These are phyloP conservation scores for Ophiocordyceps unilateralis DNA, from an alignment of 2,329 filamentous ascomycete species.

Conservation along the genomic window DNA sequence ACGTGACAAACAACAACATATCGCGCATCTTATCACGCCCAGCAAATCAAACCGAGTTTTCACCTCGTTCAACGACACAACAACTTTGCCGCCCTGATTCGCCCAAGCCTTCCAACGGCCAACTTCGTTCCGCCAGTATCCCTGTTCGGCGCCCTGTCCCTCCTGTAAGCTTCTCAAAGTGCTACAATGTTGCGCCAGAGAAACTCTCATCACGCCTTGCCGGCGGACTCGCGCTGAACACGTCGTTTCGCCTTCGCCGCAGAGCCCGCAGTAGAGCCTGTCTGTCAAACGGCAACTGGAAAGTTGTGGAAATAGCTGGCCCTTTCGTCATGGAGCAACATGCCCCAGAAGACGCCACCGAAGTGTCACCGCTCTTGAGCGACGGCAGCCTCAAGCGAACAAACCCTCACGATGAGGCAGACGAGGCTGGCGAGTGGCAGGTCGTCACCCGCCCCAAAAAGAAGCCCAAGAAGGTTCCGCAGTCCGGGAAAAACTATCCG, in stretches of 20 bases:
- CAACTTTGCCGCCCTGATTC: no score
- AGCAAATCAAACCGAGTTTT: no score
- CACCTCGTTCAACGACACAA: no score
- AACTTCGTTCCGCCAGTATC: no score
- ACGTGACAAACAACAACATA: no score
- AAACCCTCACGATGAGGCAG: constrained; percentile 23
- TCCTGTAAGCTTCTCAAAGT: neutral
- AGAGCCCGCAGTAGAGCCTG: neutral
- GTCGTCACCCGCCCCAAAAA: constrained; percentile 35
- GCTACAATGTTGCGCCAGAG: neutral
- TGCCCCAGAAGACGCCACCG: constrained; percentile 3
- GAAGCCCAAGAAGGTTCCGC: constrained; percentile 44
- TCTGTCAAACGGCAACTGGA: neutral
- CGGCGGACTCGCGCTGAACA: no score
- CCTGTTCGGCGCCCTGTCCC: no score
- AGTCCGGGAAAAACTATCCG: constrained; percentile 38
- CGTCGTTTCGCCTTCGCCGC: neutral
- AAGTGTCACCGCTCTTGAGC: constrained; percentile 10
- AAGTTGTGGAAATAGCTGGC: neutral
- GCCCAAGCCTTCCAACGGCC: no score
- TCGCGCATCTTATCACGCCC: no score
- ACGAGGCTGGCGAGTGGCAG: constrained; percentile 32
- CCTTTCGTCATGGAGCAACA: constrained; percentile 4
- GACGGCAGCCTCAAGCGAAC: constrained; percentile 30
- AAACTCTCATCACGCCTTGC: neutral